Base-by-base conservation (phyloP, 495 filamentous ascomycete species). In the Neurospora pannonica region DNA sequence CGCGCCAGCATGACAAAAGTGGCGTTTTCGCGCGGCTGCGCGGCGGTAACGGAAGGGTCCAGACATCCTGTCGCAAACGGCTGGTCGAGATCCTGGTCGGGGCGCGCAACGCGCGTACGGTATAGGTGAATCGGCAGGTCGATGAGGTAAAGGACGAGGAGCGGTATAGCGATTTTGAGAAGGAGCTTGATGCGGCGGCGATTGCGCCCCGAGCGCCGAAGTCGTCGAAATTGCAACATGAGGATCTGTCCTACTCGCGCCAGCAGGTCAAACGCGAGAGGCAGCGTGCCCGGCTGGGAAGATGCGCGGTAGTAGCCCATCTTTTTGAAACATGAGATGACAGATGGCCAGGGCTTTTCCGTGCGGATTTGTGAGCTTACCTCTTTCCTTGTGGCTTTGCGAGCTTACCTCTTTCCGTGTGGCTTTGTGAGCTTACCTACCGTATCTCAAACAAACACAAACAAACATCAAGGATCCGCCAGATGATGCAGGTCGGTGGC, bases 1-100 rank as follows among this genome's bases (percentile, higher is more conserved):
- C 96, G 89, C 43, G 94, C 95, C 73, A 99, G 86, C 74, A 99
- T 96, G 72, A 99, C 94, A 75, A 99, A 92, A 11, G 91, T 94
- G 67, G 96, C 96, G 80, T 97, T 97, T 78, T 93, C 95, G 76
- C 94, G 89, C 71, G 89, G 88, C 28, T 62, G 28, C 54, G 54
- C 54, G 38, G 90, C 89, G 38, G 91, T 72, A 13, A 79, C 73
- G 11, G 75, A 77, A 13, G 84, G 84, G 54, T 84, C 82, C 71
- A 84, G 83, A 72, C 84, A 86, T 28, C 77, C 75, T n/a, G 76
- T 77, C 72, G 82, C 78, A 76, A 86, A 86, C 71, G 84, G 84
- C 36, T 76, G 77, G 74, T 86, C 84, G 72, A 83, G 81, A 39
- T 85, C 81, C 70, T 76, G 77, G 15, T 34, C 28, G 19, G 83